Percentiles rank a stretch among this genome's conserved stretches.
Conservation (phyloP, 371 early-diverging fungal species). For the Syncephalastrum racemosum region DNA sequence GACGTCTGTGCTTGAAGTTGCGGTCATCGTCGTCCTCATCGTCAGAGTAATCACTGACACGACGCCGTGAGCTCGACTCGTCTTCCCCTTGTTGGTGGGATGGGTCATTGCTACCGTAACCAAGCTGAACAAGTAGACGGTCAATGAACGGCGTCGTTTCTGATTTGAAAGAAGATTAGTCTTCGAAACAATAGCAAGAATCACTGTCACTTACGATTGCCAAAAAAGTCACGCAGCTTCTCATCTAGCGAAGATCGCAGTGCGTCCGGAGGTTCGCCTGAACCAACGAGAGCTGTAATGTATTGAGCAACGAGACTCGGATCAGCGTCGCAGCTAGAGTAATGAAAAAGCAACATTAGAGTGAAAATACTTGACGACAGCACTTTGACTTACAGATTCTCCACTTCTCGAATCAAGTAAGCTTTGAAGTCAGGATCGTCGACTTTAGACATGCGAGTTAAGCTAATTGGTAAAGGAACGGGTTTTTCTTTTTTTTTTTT, state of each 20-base stretch:
- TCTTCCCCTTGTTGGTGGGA: conserved; percentile 25
- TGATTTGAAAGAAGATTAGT: conserved; percentile 18
- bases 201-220: conserved; percentile 54
- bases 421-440: conserved; percentile 10
- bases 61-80: conserved; percentile 8
- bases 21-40: conserved; percentile 68
- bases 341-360: conserved; percentile 40
- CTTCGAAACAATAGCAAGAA: no score
- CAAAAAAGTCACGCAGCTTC: conserved; percentile 52
- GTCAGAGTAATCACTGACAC: conserved; percentile 56
- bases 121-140: conserved; percentile 53
- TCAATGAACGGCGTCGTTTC: conserved; percentile 70
- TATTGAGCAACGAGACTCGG: conserved; percentile 75
- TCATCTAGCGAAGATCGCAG: conserved; percentile 32
- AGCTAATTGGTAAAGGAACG: background rate
- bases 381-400: conserved; percentile 54
- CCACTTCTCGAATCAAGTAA: conserved; percentile 19
- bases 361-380: no score
- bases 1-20: conserved; percentile 74
- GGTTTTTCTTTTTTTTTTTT: background rate
- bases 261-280: conserved; percentile 50
- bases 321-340: conserved; percentile 76
- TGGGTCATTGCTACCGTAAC: conserved; percentile 13
- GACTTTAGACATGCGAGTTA: conserved; percentile 4
- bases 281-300: conserved; percentile 70